Base-by-base conservation (phyloP, 78 protist species). In the Chrysochromulina parva region DNA sequence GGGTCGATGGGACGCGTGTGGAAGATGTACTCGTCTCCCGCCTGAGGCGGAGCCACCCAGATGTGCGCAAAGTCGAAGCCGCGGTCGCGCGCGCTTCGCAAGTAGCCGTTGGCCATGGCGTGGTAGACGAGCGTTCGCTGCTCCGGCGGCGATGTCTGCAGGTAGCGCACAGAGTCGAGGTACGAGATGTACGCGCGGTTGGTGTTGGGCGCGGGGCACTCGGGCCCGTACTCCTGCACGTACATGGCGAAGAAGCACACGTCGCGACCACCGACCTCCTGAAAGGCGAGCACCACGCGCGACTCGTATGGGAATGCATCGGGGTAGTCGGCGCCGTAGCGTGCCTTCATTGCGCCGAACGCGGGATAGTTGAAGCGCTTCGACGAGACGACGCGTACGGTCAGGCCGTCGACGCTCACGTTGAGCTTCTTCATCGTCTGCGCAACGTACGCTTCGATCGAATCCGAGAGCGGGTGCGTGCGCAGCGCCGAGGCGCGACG, bases 11-110 rank as follows among this genome's bases (percentile, higher is more conserved):
- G 92, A 7, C 88, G 91, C 65, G 92, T 57, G 86, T 92, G 54
- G 59, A 92, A 92, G 47, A 92, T 81, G 76, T 92, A 92, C 67
- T 92, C 94, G 87, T 92, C 94, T 78, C 94, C 94, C 26, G 91
- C 54, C 13, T 55, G 5, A 0, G 94, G 94, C 50, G 94, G 94
- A 24, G 88, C 66, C 47, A 91, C 90, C 94, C 94, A 92, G 11
- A 92, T 92, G 81, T 92, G 94, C 26, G 94, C 94, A 9, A 26
- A 10, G 58, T 1, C 13, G 82, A 52, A 92, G 82, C 94, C 94
- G 57, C 57, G 58, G 22, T 22, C 5, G 26, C 47, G 13, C 24
- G 76, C 24, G 28, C 66, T 52, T 11, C 57, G 14, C n/a, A 93
- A 71, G 71, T 93, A 93, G 50, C 60, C 92, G 28, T 89, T 69